Evolutionary conservation across 208 protist species (phyloP), one percentile per base, ranked within the genome.

Genomic region (Polymyxa betae): DNA sequence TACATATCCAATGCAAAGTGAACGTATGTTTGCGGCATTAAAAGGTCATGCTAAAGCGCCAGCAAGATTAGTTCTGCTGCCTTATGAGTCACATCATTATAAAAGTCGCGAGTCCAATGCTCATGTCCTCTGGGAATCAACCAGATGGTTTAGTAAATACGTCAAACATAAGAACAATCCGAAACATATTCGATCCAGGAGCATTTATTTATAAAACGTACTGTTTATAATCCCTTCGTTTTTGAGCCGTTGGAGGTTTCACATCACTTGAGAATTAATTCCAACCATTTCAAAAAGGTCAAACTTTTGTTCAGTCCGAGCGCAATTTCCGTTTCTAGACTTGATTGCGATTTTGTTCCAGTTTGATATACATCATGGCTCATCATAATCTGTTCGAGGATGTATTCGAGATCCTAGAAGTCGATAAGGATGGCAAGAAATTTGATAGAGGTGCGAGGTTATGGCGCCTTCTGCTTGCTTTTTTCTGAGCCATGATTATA

Each of bases 381-480:
- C 72, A 82, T 82, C 72, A 82, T n/a, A 5, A 82, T n/a, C n/a
- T 82, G n/a, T 82, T 82, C 72, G 72, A 82, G 72, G 72, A 82
- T 43, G 72, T 82, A n/a, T 82, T 82, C 40, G 72, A 82, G 72
- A 43, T 82, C 5, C n/a, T 82, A 45, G 72, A 82, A 35, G 72
- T 82, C 16, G 72, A 82, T 35, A 5, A 5, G 72, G 72, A 82
- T 20, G 72, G 72, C 5, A 82, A 82, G 72, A 82, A 82, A n/a
- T 82, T 82, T 43, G 72, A 82, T n/a, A 82, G 40, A 82, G 72
- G 72, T 82, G 5, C 35, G n/a, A 20, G 35, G 35, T 43, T 20
- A n/a, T 43, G 72, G 72, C 35, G 5, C 72, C 72, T 20, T 20
- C 35, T 5, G 72, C n/a, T 43, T 82, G 72, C 5, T 82, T 60